Evolutionary conservation across 495 filamentous ascomycete species (phyloP), one percentile per base, ranked within the genome.

Genomic region (Acidiella bohemica): DNA sequence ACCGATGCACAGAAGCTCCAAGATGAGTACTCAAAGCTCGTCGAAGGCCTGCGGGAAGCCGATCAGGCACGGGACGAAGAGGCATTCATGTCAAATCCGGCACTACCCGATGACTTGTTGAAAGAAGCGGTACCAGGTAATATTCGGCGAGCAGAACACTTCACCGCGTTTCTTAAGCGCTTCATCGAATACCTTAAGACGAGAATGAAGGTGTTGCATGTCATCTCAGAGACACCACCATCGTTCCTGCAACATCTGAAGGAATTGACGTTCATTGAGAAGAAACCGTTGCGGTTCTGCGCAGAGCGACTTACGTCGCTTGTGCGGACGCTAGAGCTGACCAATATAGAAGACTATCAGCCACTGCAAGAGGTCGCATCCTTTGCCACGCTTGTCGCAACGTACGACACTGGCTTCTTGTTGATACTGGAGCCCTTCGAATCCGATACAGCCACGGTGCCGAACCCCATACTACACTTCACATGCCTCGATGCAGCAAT

Each of bases 401-500:
- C 92, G 1, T 99, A 99, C 57, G 92, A 99, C 44, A 93, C 84
- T 54, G 92, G 92, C 3, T 99, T 99, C 54, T 68, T 93, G 4
- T 70, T 99, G 20, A 99, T 99, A 30, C 70, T 96, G 24, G 90
- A 99, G 49, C 92, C 92, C 1, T 99, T 79, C 51, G 92, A 99
- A 63, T 88, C 86, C 0, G 92, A 95, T 51, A 82, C 82, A 16
- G 87, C 92, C 23, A 93, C 87, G 34, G 86, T 96, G 0, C 86
- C 90, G 2, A 99, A 99, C 45, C 92, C 92, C 0, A 74, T 95
- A 18, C 66, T 99, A 2, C 92, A 99, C 55, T 93, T 96, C 54
- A 87, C 87, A 8, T 99, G 92, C 50, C 68, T 99, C 18, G 92
- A 99, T 64, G 92, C 92, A 12, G 90, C 92, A 4, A 99, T 99